Evolutionary conservation across 805 yeast genomes (phyloP), one percentile per base, ranked within the genome.

Genomic region (Teunomyces gatunensis): DNA sequence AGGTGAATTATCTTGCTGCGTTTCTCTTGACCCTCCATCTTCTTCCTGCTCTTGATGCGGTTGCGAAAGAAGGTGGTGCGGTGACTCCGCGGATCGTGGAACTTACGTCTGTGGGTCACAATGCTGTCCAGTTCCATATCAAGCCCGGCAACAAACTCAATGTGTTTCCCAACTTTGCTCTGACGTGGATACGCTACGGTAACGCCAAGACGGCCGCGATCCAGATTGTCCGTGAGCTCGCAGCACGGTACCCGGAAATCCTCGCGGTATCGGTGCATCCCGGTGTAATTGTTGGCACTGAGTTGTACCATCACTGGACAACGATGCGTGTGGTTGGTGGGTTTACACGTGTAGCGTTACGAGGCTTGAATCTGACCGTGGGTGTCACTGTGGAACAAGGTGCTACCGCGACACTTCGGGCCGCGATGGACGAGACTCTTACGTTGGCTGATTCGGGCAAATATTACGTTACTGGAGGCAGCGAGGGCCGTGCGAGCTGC

Each of bases 261-360:
- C 51, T 68, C 25, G 54, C 60, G 5, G 48, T 67, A n/a, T 51
- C 75, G 0, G 65, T 68, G 1, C 77, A 72, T 44, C 76, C 77
- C 1, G 77, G 77, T 0, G 54, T 69, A 3, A 57, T 71, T 42
- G 48, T 67, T 13, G 64, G 59, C 5, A 69, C 76, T 2, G 66
- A 54, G 27, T 58, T 71, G 21, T 70, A 64, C 52, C 57, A 58
- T 44, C 50, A 60, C 48, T 63, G 67, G 68, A 60, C 54, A 39
- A 53, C 47, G 15, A 37, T 63, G 42, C 63, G 65, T 3, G 42
- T 56, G 9, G 10, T 66, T 5, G 70, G 69, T 9, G 48, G 47
- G 6, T 30, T 61, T 5, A 45, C 60, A 15, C 55, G 48, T 33
- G 45, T 47, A 0, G 40, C 53, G 6, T 56, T 62, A 33, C 45